Evolutionary conservation across 2,329 filamentous ascomycete genomes (phyloP).

Genomic region (Cercospora sojina): DNA sequence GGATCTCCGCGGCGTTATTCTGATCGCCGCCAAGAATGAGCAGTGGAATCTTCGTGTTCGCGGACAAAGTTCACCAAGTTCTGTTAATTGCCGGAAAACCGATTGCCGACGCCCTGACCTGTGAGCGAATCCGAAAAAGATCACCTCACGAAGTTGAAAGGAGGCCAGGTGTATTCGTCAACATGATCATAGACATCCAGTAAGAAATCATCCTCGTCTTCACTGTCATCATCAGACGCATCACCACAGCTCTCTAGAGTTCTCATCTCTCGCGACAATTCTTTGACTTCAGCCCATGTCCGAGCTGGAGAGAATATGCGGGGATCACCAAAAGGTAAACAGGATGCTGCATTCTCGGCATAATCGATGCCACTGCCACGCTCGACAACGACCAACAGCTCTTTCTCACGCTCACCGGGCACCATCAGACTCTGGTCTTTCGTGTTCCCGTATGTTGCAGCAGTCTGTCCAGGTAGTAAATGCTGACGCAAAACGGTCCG

Average conservation of each 20-base stretch:
- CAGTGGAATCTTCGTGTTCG: neutral
- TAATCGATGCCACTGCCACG: slow-evolving; percentile 18
- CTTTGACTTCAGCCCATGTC: slow-evolving; percentile 13
- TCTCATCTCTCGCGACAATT: slow-evolving; percentile 5
- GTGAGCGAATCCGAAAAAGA: neutral
- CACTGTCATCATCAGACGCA: slow-evolving; percentile 5
- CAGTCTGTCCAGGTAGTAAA: slow-evolving; percentile 5
- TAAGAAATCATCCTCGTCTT: neutral
- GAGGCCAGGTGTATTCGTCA: slow-evolving; percentile 16
- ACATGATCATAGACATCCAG: slow-evolving; percentile 10
- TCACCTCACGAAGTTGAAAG: slow-evolving; percentile 9
- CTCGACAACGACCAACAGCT: slow-evolving; percentile 18
- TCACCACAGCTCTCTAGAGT: neutral
- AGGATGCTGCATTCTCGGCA: slow-evolving; percentile 9
- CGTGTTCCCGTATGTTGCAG: neutral
- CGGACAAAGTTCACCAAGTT: neutral
- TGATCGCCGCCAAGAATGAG: neutral
- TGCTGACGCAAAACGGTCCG: slow-evolving; percentile 6
- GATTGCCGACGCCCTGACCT: neutral
- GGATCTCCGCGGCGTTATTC: neutral
- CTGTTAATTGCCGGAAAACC: neutral
- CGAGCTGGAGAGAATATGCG: slow-evolving; percentile 3
- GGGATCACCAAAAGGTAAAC: slow-evolving; percentile 7
- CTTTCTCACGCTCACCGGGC: slow-evolving; percentile 15
- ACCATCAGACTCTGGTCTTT: slow-evolving; percentile 12